A percentile compares a stretch with the other conserved stretches of the same genome.
These are phyloP conservation scores for Setaria viridis DNA, from an alignment of 202 grass and related monocot species.

Conservation along the genomic window DNA sequence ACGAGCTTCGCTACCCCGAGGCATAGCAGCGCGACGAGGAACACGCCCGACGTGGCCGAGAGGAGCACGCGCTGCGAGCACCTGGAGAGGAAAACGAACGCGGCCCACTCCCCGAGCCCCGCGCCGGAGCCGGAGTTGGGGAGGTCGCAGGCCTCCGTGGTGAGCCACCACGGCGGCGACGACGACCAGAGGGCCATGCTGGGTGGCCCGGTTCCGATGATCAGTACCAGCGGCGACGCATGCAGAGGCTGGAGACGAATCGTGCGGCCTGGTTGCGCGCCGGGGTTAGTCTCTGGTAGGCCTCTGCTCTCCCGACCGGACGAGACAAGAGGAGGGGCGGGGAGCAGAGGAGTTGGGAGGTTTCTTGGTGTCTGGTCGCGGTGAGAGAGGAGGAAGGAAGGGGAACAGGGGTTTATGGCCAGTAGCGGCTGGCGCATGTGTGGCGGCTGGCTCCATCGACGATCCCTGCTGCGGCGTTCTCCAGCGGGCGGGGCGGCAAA, in stretches of 20 bases:
- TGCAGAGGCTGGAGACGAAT: background rate
- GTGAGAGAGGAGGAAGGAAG: background rate
- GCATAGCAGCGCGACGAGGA: constrained; percentile 53
- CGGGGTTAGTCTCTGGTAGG: background rate
- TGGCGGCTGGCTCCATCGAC: background rate
- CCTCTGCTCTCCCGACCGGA: background rate
- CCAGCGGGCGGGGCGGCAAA: background rate
- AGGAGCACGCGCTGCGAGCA: constrained; percentile 76
- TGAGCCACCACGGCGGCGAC: constrained; percentile 61
- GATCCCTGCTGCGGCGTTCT: background rate
- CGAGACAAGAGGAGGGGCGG: background rate
- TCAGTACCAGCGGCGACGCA: constrained; percentile 39
- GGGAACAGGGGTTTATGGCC: background rate
- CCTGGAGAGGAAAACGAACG: constrained; percentile 71
- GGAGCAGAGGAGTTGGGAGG: background rate
- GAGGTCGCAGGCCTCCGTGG: constrained; percentile 52
- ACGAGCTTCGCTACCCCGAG: constrained; percentile 41
- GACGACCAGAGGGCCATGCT: constrained; percentile 33
- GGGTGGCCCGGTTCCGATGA: background rate
- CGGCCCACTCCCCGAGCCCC: constrained; percentile 53
- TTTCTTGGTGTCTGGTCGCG: background rate
- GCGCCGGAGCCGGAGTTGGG: constrained; percentile 4
- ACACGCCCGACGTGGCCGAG: constrained; percentile 47
- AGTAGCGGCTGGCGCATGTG: background rate
- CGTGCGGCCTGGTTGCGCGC: constrained; percentile 19